Evolutionary conservation across 345 rosid genomes (phyloP), one percentile per base, ranked within the genome.

Genomic region (Sonneratia alba): DNA sequence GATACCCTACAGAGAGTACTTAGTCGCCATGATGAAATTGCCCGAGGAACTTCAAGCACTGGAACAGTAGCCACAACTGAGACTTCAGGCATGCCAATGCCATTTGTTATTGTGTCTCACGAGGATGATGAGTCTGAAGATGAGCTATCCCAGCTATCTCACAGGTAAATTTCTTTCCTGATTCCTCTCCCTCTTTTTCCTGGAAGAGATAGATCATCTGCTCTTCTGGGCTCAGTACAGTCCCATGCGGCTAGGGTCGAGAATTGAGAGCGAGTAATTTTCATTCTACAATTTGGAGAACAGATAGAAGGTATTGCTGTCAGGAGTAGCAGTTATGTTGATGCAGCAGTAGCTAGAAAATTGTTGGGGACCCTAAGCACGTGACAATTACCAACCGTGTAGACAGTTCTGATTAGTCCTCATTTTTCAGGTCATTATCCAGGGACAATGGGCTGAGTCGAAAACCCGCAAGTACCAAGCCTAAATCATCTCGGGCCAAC

Each of bases 71-170:
- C 66, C 49, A 75, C 65, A 19, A 82, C 73, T 12, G 75, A 63
- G 55, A 70, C 69, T n/a, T 83, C 91, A 59, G 76, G 77, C 66
- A 68, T 85, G 77, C 91, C 96, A 22, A 69, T 86, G 75, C 92
- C 93, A 32, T 72, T 84, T 75, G 85, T 89, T 55, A 82, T 83
- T 84, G 83, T 87, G 67, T 85, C 81, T 81, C 91, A 87, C 36
- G 96, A 88, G 1, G 97, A 89, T 71, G 97, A 95, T 78, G 99
- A 90, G 62, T 87, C 85, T 1, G 99, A 95, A 72, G 98, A 95
- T 82, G 98, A 90, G 69, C 86, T 90, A 78, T 7, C 85, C 61
- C 96, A 90, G 86, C 83, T 92, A 72, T 84, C 97, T 65, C 94
- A 83, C 83, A 89, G 99, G 99, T 90, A 66, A 66, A 55, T 8